Conservation (phyloP, 2,329 filamentous ascomycete species). For the Paracamarosporium sp. region DNA sequence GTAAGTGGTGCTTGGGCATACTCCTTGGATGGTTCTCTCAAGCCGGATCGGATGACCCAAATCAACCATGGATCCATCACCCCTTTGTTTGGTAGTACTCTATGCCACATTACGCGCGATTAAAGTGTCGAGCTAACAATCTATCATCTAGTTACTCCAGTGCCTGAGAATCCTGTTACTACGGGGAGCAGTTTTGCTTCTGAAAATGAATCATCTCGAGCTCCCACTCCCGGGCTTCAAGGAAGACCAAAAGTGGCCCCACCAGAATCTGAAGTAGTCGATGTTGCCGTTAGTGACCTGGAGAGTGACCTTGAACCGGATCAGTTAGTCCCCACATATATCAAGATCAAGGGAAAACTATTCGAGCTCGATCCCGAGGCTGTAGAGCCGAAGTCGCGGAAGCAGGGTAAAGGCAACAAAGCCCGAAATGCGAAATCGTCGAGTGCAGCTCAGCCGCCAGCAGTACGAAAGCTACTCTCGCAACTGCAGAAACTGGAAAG, state of each 20-base stretch:
- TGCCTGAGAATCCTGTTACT: constrained; percentile 3
- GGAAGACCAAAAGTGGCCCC: neutral
- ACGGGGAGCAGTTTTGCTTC: neutral
- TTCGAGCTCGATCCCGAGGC: constrained; percentile 59
- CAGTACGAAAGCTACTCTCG: constrained; percentile 70
- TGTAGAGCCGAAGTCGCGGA: constrained; percentile 59
- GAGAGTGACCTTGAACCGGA: constrained; percentile 59
- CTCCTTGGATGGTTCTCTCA: neutral
- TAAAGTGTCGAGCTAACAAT: neutral
- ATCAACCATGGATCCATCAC: too few relatives aligned
- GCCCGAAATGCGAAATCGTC: constrained; percentile 23
- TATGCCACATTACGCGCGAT: neutral
- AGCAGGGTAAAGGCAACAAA: constrained; percentile 33
- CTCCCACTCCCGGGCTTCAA: constrained; percentile 6
- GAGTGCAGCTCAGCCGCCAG: constrained; percentile 44
- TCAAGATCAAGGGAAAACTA: constrained; percentile 70
- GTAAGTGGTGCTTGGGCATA: constrained; percentile 14
- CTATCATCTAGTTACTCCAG: constrained; percentile 4
- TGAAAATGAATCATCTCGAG: constrained; percentile 5
- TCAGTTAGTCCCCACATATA: constrained; percentile 71
- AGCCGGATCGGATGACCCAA: too few relatives aligned
- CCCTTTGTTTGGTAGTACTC: neutral
- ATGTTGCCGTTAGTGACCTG: constrained; percentile 54
- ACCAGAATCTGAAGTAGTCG: constrained; percentile 25
- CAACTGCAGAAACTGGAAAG: constrained; percentile 80